Conservation (phyloP, 1,284 basidiomycete species). For the Apiotrichum brassicae region DNA sequence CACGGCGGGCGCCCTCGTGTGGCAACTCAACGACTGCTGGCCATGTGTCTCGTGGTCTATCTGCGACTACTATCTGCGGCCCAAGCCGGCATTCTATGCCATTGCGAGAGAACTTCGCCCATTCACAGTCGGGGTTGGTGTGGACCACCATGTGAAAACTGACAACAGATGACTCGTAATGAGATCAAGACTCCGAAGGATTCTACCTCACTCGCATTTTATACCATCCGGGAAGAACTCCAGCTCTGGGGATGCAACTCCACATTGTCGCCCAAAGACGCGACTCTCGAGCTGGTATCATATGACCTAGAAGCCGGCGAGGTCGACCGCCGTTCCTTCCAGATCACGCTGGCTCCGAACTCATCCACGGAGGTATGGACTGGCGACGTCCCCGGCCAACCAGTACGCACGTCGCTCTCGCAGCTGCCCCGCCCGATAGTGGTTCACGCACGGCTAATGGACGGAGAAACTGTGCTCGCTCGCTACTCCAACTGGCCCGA, state of each 20-base stretch:
- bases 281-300: conserved; percentile 59
- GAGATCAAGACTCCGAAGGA: conserved; percentile 58
- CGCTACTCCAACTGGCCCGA: conserved; percentile 70
- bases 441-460: conserved; percentile 64
- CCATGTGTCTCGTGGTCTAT: conserved; percentile 74
- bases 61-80: conserved; percentile 67
- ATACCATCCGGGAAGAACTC: conserved; percentile 55
- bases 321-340: conserved; percentile 52
- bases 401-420: conserved; percentile 58
- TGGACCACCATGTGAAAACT: not conserved
- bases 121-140: conserved; percentile 66
- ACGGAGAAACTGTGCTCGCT: conserved; percentile 54
- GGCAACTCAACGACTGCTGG: conserved; percentile 80
- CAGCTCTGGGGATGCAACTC: conserved; percentile 82
- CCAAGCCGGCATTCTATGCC: conserved; percentile 66
- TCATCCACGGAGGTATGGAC: conserved; percentile 74
- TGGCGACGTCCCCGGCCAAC: conserved; percentile 61
- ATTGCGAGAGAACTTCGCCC: conserved; percentile 64
- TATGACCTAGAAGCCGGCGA: conserved; percentile 55
- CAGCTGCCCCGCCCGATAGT: conserved; percentile 63
- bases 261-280: conserved; percentile 56
- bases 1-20: conserved; percentile 69
- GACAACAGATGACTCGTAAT: conserved; percentile 53
- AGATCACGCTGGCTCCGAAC: conserved; percentile 60
- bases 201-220: conserved; percentile 57